phyloP scores from a whole-genome alignment of 306 rosid genomes.

The Ochetophila trinervis region DNA sequence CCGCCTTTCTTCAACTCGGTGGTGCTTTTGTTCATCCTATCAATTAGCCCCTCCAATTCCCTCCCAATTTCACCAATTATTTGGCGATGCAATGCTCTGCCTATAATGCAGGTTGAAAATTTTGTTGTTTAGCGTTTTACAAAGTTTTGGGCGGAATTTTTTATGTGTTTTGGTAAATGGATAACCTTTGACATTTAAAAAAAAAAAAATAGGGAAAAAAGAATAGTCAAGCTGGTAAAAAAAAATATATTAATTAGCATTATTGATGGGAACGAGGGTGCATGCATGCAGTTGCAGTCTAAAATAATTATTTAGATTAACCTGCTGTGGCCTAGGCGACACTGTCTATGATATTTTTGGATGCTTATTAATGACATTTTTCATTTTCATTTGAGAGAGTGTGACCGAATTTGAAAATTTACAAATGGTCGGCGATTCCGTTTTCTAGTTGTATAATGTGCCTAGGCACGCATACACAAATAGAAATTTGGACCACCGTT shows the following conservation, averaged over 20 bases:
- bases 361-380: background rate
- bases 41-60: background rate
- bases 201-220: too few relatives aligned
- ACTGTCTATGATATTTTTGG: constrained; percentile 2
- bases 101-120: background rate
- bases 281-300: background rate
- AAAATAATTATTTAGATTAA: background rate
- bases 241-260: too few relatives aligned
- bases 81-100: background rate
- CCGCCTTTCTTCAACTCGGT: constrained; percentile 3
- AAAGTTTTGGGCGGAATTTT: constrained; percentile 34
- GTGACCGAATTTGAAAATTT: too few relatives aligned
- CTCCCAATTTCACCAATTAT: background rate
- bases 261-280: constrained; percentile 6
- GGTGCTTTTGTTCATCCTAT: constrained; percentile 5
- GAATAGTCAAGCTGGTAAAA: too few relatives aligned
- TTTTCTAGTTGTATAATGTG: too few relatives aligned
- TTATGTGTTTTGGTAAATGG: constrained; percentile 7
- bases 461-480: background rate
- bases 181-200: too few relatives aligned
- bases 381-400: background rate
- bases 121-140: constrained; percentile 15
- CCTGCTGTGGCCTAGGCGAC: constrained; percentile 18
- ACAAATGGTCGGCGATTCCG: too few relatives aligned
- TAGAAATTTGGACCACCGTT: constrained; percentile 16